Evolutionary conservation across 345 rosid species (phyloP).

Genomic region (Rubroshorea leprosula): DNA sequence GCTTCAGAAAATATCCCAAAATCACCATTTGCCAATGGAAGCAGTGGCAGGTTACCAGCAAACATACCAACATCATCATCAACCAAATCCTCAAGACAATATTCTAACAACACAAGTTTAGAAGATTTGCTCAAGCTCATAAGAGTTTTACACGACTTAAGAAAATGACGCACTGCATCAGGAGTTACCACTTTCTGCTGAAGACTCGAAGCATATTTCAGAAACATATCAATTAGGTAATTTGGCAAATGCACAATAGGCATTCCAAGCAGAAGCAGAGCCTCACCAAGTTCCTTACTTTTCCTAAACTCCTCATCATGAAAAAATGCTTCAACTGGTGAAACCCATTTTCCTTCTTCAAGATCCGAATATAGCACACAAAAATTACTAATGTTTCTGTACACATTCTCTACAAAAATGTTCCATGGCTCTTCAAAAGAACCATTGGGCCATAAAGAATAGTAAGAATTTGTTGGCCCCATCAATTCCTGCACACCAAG

Average conservation of each 20-base stretch:
- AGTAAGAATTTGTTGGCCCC: constrained; percentile 54
- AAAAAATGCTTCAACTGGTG: constrained; percentile 79
- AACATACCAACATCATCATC: constrained; percentile 64
- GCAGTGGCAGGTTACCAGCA: constrained; percentile 52
- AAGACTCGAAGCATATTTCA: constrained; percentile 53
- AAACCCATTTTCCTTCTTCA: constrained; percentile 75
- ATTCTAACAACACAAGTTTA: constrained; percentile 78
- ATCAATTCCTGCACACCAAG: constrained; percentile 64
- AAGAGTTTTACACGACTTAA: constrained; percentile 51
- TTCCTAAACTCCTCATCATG: constrained; percentile 64
- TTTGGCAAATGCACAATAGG: constrained; percentile 73
- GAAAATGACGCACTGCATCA: constrained; percentile 59
- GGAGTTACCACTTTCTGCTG: constrained; percentile 89
- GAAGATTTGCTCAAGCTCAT: constrained; percentile 41
- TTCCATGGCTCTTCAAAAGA: constrained; percentile 94
- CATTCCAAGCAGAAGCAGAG: constrained; percentile 70
- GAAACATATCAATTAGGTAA: constrained; percentile 59
- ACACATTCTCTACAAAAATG: constrained; percentile 74
- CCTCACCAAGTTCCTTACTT: constrained; percentile 73
- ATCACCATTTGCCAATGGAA: constrained; percentile 83
- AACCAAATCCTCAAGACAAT: constrained; percentile 86
- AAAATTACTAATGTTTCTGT: constrained; percentile 49
- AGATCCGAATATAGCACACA: constrained; percentile 64
- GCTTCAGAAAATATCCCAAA: constrained; percentile 61
- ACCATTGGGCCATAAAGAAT: constrained; percentile 80